Base-by-base conservation (phyloP, 2,329 filamentous ascomycete genomes). In the Colletotrichum chrysophilum region DNA sequence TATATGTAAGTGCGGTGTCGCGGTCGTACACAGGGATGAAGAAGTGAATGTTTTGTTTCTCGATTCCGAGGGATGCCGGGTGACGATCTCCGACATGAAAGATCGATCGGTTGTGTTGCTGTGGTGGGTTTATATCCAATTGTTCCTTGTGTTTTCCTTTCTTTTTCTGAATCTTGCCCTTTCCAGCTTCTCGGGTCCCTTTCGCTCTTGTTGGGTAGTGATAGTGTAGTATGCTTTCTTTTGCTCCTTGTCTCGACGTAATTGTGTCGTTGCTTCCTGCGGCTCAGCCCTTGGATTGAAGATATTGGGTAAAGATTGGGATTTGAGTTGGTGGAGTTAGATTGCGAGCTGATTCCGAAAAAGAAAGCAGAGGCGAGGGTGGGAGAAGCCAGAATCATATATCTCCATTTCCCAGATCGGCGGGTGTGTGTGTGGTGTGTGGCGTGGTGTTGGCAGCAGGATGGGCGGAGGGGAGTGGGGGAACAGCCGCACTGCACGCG, bases 331-430 rank as follows among this genome's bases (percentile, higher is more conserved):
- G 30, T 67, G 48, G 34, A 26, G 52, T 34, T 24, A 66, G 58
- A 65, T 60, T 64, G 66, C 21, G 18, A 26, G 28, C n/a, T 24
- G 58, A 34, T 30, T 28, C 12, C n/a, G 16, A 34, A 66, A 43
- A 72, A 72, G 62, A 36, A 72, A 61, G n/a, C 12, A 7, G 21
- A 18, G 30, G 21, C 32, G 26, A 62, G 24, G 73, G 34, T 36
- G 73, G 73, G 70, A 67, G 64, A 58, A 56, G 32, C 52, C 69
- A 72, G 61, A 56, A 12, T 66, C 58, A 76, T 76, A 76, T 76
- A 76, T 74, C 62, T 75, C 69, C 64, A 61, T 61, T 64, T 72
- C 62, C 69, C 62, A 64, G 36, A 62, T 72, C 62, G 55, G 55
- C 43, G 69, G 52, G 28, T n/a, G 65, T 24, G 28, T 21, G 28